Evolutionary conservation across 345 rosid species (phyloP), one percentile per base, ranked within the genome.

Genomic region (Linum lewisii): DNA sequence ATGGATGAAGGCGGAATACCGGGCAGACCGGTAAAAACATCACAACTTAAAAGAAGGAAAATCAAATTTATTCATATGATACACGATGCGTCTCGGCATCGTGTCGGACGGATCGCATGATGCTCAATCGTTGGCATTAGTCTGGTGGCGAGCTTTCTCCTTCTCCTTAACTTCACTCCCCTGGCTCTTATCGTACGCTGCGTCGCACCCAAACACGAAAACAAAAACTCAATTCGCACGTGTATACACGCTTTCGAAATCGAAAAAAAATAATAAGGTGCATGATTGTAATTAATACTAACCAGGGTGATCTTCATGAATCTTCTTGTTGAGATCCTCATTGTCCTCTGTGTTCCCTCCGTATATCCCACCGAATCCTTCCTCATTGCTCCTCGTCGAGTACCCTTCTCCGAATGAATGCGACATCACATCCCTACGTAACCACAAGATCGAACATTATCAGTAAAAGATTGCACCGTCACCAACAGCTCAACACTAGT

Each of bases 121-220:
- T n/a, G 1, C 56, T 42, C 47, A 42, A 42, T 42, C 16, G 14
- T 11, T 42, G 47, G 61, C 75, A 10, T 63, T 26, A 21, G 68
- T 69, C 68, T 86, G 95, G 64, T 82, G 71, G 32, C 97, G 69
- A 3, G 65, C 69, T 23, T 72, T 84, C 73, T 90, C 92, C 76
- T 83, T 83, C 76, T 90, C 90, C 65, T 75, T 78, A 38, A 83
- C 82, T 65, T 87, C 87, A 63, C 87, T 83, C 24, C 95, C 93
- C 50, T 90, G 95, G 16, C 65, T 77, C 77, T 64, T 81, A 77
- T 86, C 95, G 24, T 83, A 83, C 49, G 63, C 94, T 88, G 54
- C 62, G 10, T 3, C 6, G 8, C 25, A 21, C 26, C 5, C 24
- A 21, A 24, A 6, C 5, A 64, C 29, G 5, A 54, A 45, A 50